A percentile compares a stretch with the other conserved stretches of the same genome.
Evolutionary conservation across 495 filamentous ascomycete genomes (phyloP).

Genomic region (Hypoxylon subgilvum): DNA sequence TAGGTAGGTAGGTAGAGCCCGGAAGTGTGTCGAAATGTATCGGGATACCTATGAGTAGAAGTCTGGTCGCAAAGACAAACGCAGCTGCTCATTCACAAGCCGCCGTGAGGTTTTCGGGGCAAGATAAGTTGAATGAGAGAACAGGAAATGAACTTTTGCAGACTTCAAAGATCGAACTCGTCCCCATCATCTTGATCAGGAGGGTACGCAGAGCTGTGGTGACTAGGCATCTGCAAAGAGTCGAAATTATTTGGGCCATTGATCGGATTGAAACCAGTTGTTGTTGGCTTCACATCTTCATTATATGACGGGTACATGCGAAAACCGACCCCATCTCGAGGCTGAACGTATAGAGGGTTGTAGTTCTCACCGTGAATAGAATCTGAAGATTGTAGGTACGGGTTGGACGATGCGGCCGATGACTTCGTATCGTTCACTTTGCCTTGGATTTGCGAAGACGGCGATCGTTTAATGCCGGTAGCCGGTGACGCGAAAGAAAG

Average conservation of each 20-base stretch:
- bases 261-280: constrained; percentile 38
- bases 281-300: constrained; percentile 40
- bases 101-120: no score
- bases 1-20: no score
- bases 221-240: constrained; percentile 29
- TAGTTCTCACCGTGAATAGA: constrained; percentile 41
- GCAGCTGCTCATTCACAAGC: no score
- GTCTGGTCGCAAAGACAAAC: no score
- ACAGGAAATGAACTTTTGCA: no score
- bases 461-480: constrained; percentile 19
- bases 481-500: constrained; percentile 33
- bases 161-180: constrained; percentile 7
- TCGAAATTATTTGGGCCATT: constrained; percentile 30
- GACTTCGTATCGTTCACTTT: constrained; percentile 34
- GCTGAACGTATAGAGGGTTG: constrained; percentile 53
- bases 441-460: constrained; percentile 16
- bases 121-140: no score
- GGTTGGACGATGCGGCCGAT: constrained; percentile 25
- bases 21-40: no score
- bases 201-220: constrained; percentile 9
- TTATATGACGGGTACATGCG: constrained; percentile 42
- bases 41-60: no score
- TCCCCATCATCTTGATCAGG: constrained; percentile 7
- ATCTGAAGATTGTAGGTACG: constrained; percentile 44
- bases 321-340: constrained; percentile 41